Conservation (phyloP, 2,329 filamentous ascomycete species). For the Pseudophaeomoniella oleicola region DNA sequence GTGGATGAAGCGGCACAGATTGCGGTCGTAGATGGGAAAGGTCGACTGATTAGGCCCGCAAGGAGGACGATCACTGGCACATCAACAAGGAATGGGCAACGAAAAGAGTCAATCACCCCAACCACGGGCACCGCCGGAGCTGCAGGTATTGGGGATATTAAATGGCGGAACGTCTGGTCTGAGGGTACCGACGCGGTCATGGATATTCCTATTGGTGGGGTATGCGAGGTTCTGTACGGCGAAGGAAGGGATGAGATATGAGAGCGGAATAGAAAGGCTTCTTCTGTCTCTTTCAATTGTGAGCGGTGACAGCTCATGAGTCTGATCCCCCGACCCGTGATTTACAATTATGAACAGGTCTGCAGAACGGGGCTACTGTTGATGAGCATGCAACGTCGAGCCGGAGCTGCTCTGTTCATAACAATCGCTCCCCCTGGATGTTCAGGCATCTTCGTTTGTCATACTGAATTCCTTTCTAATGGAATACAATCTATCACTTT, state of each 20-base stretch:
- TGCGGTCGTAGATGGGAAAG: conserved; percentile 63
- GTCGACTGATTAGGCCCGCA: conserved; percentile 33
- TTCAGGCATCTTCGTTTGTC: too few species aligned
- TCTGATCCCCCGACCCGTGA: too few species aligned
- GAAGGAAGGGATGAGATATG: conserved; percentile 27
- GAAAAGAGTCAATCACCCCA: conserved; percentile 16
- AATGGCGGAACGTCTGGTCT: conserved; percentile 79
- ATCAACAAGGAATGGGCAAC: conserved; percentile 17
- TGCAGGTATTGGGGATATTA: conserved; percentile 14
- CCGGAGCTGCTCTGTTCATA: neutral
- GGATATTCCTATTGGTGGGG: conserved; percentile 88
- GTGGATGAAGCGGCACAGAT: conserved; percentile 83
- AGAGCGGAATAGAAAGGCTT: neutral
- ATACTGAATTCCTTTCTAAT: too few species aligned
- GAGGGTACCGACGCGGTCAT: conserved; percentile 92
- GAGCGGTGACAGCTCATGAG: too few species aligned
- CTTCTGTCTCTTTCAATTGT: conserved; percentile 1
- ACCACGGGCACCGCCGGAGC: conserved; percentile 3
- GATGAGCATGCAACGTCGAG: neutral
- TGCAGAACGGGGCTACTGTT: too few species aligned
- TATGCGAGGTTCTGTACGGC: conserved; percentile 88
- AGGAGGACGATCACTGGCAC: neutral
- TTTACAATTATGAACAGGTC: too few species aligned
- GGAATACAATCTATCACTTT: too few species aligned
- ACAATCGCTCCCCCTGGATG: too few species aligned